A percentile compares a stretch with the other conserved stretches of the same genome.
phyloP scores from a whole-genome alignment of 305 asterid genomes.

The Fraxinus velutina region DNA sequence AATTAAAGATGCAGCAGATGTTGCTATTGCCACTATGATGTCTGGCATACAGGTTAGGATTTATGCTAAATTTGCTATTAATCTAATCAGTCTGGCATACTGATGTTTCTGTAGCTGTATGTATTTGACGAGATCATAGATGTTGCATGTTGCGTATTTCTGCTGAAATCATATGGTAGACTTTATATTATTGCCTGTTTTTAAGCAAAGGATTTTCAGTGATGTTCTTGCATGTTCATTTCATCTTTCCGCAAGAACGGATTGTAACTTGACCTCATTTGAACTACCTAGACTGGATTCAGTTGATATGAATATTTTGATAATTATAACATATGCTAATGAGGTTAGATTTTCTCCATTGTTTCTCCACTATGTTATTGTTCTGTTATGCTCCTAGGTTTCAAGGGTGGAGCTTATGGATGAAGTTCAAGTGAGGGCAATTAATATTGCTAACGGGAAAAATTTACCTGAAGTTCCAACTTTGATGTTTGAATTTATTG shows the following conservation, averaged over 20 bases:
- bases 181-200: background rate
- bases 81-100: background rate
- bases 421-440: constrained; percentile 91
- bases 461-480: constrained; percentile 88
- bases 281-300: background rate
- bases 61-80: constrained; percentile 3
- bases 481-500: constrained; percentile 89
- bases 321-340: background rate
- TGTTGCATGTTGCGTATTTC: background rate
- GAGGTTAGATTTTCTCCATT: background rate
- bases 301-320: background rate
- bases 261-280: background rate
- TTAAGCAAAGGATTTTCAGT: background rate
- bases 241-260: background rate
- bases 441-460: constrained; percentile 86
- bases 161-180: background rate
- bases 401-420: constrained; percentile 96
- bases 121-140: background rate
- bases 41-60: constrained; percentile 83
- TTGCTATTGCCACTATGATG: constrained; percentile 88
- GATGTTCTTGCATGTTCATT: background rate
- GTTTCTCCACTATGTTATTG: constrained; percentile 21
- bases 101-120: background rate
- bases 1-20: constrained; percentile 95
- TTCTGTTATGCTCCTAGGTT: constrained; percentile 42